A percentile compares a stretch with the other conserved stretches of the same genome.
Conservation (phyloP, 1,139 yeast genomes). For the Diutina siamensis region DNA sequence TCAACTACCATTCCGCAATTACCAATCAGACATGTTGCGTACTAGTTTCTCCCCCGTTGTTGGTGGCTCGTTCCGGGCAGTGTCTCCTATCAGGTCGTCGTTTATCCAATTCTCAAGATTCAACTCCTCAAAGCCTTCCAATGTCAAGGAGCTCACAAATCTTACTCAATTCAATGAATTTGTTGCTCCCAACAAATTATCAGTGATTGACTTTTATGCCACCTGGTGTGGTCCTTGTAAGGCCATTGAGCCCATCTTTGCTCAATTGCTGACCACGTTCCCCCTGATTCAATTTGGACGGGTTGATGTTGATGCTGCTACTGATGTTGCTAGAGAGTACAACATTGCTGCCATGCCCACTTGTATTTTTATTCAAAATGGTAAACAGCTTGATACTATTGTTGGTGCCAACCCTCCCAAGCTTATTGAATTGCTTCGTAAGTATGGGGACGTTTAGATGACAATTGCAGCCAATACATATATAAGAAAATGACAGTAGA, state of each 20-base stretch:
- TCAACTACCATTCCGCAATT: too few relatives aligned
- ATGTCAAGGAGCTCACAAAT: neutral
- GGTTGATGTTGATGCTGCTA: conserved; percentile 5
- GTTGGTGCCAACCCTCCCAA: conserved; percentile 2
- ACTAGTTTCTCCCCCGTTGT: too few relatives aligned
- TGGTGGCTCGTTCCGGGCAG: too few relatives aligned
- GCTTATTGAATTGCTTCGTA: conserved; percentile 13
- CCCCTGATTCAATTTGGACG: conserved; percentile 10
- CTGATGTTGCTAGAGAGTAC: conserved; percentile 5
- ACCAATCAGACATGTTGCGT: too few relatives aligned
- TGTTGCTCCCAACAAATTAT: conserved; percentile 12
- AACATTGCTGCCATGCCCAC: conserved; percentile 6
- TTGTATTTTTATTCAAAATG: neutral
- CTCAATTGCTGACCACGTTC: conserved; percentile 22
- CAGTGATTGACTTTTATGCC: conserved; percentile 32
- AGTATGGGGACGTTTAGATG: conserved; percentile 16
- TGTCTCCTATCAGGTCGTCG: neutral
- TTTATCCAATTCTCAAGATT: neutral
- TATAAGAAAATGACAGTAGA: too few relatives aligned
- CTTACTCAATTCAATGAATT: neutral
- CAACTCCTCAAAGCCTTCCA: neutral
- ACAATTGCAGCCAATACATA: too few relatives aligned
- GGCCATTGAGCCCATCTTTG: conserved; percentile 30
- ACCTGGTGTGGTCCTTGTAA: conserved; percentile 40
- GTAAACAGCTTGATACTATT: neutral